phyloP scores from a whole-genome alignment of 1,139 yeast species.

The Zygotorulaspora mrakii region DNA sequence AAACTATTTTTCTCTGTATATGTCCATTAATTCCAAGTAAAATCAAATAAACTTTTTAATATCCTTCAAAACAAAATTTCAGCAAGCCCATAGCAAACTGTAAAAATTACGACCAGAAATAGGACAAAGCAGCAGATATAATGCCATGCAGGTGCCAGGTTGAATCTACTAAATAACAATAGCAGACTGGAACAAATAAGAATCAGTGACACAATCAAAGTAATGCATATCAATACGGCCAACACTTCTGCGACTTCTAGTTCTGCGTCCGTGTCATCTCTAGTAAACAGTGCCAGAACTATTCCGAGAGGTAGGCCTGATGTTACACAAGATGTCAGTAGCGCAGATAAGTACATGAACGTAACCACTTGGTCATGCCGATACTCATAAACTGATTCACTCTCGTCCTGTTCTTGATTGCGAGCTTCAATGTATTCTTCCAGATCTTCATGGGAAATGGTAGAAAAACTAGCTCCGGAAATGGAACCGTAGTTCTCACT shows the following conservation, averaged over 20 bases:
- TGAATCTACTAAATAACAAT: conserved; percentile 41
- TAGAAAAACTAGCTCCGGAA: conserved; percentile 13
- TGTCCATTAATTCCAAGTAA: no score
- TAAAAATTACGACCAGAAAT: conserved; percentile 42
- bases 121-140: conserved; percentile 40
- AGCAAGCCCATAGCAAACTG: conserved; percentile 46
- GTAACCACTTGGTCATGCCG: conserved; percentile 48
- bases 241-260: conserved; percentile 24
- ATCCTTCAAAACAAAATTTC: conserved; percentile 28
- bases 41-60: no score
- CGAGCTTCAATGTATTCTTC: conserved; percentile 15
- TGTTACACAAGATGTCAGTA: conserved; percentile 44
- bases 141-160: conserved; percentile 42
- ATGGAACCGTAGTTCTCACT: conserved; percentile 18
- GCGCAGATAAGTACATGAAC: conserved; percentile 43
- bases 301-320: conserved; percentile 48
- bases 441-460: conserved; percentile 24
- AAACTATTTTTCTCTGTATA: no score
- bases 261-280: conserved; percentile 27
- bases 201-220: conserved; percentile 39
- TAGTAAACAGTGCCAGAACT: conserved; percentile 39
- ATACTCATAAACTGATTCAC: conserved; percentile 25
- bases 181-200: conserved; percentile 40
- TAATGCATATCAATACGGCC: conserved; percentile 22
- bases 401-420: conserved; percentile 18